Percentiles rank a stretch among this genome's conserved stretches.
phyloP scores from a whole-genome alignment of 2,329 filamentous ascomycete species.

The Piedraia hortae region DNA sequence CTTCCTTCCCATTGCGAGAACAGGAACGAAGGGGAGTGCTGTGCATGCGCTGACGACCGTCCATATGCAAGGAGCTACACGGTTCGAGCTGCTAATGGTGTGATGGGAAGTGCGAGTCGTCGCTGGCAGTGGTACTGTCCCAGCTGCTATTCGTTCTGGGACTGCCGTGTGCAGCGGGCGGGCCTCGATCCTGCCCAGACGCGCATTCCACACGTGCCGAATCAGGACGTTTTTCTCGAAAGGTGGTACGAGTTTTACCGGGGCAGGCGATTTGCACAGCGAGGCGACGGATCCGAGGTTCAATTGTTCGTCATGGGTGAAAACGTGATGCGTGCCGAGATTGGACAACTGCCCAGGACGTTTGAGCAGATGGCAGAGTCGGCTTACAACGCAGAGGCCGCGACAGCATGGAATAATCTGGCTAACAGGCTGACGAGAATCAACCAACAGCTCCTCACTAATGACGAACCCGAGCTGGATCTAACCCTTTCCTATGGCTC shows the following conservation, averaged over 20 bases:
- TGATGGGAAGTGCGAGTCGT: slow-evolving; percentile 20
- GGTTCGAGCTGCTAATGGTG: slow-evolving; percentile 24
- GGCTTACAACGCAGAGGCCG: no score
- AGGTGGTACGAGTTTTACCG: slow-evolving; percentile 23
- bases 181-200: slow-evolving; percentile 18
- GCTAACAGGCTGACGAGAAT: slow-evolving; percentile 4
- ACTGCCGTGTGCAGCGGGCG: slow-evolving; percentile 17
- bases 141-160: slow-evolving; percentile 26
- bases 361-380: slow-evolving; percentile 20
- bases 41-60: slow-evolving; percentile 11
- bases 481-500: no score
- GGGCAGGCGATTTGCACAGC: slow-evolving; percentile 17
- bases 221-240: slow-evolving; percentile 19
- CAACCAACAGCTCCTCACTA: slow-evolving; percentile 1
- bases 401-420: slow-evolving; percentile 8
- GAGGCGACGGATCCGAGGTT: slow-evolving; percentile 18
- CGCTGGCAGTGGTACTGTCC: slow-evolving; percentile 25
- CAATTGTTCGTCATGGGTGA: slow-evolving; percentile 21
- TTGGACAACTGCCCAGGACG: slow-evolving; percentile 20
- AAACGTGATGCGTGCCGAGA: slow-evolving; percentile 19
- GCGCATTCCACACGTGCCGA: slow-evolving; percentile 19
- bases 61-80: slow-evolving; percentile 17
- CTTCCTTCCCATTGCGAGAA: slow-evolving; percentile 10
- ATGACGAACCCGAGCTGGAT: no score
- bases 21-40: no score